Evolutionary conservation across 2,329 filamentous ascomycete species (phyloP).

Genomic region (Nemania serpens): DNA sequence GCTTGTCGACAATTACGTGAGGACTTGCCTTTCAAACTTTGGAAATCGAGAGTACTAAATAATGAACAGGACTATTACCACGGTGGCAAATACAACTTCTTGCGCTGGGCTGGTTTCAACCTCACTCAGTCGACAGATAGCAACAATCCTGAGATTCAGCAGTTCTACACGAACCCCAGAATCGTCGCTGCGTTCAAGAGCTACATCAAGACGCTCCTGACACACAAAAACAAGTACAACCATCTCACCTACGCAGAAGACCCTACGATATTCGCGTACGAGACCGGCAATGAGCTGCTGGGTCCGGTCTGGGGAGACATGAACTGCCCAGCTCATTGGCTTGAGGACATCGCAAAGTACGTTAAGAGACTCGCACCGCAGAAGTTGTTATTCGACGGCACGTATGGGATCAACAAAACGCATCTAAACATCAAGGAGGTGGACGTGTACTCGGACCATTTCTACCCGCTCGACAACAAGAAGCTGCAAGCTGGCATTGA

Average conservation of each 20-base stretch:
- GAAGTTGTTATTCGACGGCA: constrained; percentile 54
- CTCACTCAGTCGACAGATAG: constrained; percentile 44
- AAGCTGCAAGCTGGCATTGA: constrained; percentile 47
- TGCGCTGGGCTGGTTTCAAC: constrained; percentile 52
- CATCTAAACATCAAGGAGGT: constrained; percentile 49
- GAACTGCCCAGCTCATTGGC: constrained; percentile 50
- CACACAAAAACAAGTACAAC: constrained; percentile 52
- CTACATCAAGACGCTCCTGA: constrained; percentile 50
- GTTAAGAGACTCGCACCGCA: constrained; percentile 50
- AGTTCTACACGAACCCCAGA: constrained; percentile 52
- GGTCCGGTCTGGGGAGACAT: constrained; percentile 50
- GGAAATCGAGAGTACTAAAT: constrained; percentile 16
- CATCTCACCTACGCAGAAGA: constrained; percentile 53
- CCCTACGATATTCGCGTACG: constrained; percentile 55
- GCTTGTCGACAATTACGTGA: constrained; percentile 52
- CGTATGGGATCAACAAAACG: constrained; percentile 52
- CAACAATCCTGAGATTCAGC: constrained; percentile 47
- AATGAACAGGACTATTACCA: constrained; percentile 52
- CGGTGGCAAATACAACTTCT: constrained; percentile 54
- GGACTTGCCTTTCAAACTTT: constrained; percentile 3
- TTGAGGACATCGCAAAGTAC: constrained; percentile 47
- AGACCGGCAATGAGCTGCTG: constrained; percentile 54
- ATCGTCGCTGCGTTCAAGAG: constrained; percentile 51
- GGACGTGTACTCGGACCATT: constrained; percentile 55
- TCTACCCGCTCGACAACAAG: constrained; percentile 49